phyloP scores from a whole-genome alignment of 306 rosid species.

The Elaeagnus macrophylla region DNA sequence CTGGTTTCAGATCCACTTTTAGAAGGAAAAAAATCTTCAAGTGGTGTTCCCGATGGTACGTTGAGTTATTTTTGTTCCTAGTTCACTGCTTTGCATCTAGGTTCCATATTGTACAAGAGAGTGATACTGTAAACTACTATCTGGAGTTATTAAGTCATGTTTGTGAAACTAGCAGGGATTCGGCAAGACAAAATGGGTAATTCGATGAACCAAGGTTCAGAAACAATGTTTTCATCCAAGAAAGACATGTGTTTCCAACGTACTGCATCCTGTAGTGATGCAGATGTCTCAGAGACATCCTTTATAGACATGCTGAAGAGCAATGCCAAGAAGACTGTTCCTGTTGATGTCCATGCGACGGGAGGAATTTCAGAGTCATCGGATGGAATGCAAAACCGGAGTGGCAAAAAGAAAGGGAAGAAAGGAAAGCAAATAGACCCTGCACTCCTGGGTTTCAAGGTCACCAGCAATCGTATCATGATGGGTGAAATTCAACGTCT shows the following conservation, averaged over 20 bases:
- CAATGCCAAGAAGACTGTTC: constrained; percentile 36
- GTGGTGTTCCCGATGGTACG: constrained; percentile 29
- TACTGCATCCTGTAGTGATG: constrained; percentile 45
- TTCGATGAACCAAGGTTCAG: constrained; percentile 24
- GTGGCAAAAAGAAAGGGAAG: constrained; percentile 68
- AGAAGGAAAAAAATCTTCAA: constrained; percentile 23
- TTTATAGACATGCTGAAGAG: constrained; percentile 62
- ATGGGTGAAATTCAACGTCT: constrained; percentile 73
- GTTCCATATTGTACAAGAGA: neutral
- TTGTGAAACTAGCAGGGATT: constrained; percentile 26
- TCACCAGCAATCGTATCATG: constrained; percentile 64
- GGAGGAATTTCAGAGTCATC: constrained; percentile 30
- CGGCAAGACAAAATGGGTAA: constrained; percentile 23
- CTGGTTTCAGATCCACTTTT: constrained; percentile 25
- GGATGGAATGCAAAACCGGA: constrained; percentile 38
- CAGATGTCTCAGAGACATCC: constrained; percentile 51
- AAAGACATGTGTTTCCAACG: constrained; percentile 41
- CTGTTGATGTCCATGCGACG: constrained; percentile 17
- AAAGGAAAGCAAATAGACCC: constrained; percentile 73
- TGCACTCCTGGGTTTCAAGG: constrained; percentile 65
- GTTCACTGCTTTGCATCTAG: neutral
- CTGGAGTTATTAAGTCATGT: neutral
- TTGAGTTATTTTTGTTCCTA: neutral
- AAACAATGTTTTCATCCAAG: constrained; percentile 35
- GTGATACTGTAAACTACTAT: neutral